A percentile compares a stretch with the other conserved stretches of the same genome.
These are phyloP conservation scores for Sisymbrium altissimum DNA, from an alignment of 345 rosid genomes.

Conservation along the genomic window DNA sequence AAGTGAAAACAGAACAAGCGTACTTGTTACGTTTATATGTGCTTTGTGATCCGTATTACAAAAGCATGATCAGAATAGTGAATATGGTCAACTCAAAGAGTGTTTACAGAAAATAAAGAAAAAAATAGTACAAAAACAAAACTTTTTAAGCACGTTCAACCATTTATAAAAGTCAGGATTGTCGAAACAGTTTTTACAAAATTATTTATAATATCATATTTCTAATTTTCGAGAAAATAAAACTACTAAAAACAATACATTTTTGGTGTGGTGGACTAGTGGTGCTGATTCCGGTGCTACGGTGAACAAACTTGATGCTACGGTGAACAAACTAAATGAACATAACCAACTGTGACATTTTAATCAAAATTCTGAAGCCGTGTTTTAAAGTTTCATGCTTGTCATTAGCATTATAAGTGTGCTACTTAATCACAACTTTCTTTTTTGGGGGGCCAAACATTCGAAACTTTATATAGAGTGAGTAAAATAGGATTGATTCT, in stretches of 20 bases:
- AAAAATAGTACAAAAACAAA: background rate
- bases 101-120: background rate
- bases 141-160: no score
- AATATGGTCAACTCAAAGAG: background rate
- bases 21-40: background rate
- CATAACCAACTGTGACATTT: background rate
- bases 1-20: background rate
- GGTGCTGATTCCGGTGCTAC: no score
- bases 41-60: background rate
- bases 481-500: conserved; percentile 21
- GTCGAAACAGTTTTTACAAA: no score
- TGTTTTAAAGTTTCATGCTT: background rate
- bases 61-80: background rate
- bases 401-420: background rate
- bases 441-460: background rate
- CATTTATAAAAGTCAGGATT: no score
- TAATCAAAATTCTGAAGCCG: background rate
- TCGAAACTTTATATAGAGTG: conserved; percentile 9
- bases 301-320: background rate
- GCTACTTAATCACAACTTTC: background rate
- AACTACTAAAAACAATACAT: no score
- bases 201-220: no score
- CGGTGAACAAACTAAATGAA: background rate
- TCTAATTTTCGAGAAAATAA: no score
- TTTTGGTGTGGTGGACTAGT: no score